phyloP scores from a whole-genome alignment of 2,329 filamentous ascomycete genomes.

The Fusarium sp. region DNA sequence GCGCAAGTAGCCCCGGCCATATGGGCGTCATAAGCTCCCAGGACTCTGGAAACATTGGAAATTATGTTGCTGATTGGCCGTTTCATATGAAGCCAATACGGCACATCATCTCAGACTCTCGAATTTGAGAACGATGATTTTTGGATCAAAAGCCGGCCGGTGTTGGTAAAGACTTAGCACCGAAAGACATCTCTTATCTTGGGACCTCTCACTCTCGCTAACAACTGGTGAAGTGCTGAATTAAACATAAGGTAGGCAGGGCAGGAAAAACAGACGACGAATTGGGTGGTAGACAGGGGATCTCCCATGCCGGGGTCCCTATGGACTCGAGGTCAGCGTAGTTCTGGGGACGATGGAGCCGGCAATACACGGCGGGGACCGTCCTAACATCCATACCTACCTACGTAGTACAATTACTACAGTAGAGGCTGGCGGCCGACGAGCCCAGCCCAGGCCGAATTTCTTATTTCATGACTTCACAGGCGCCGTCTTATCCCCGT shows the following conservation, averaged over 20 bases:
- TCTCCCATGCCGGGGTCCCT: conserved; percentile 36
- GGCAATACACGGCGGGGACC: conserved; percentile 26
- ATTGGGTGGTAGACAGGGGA: conserved; percentile 46
- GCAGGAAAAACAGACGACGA: conserved; percentile 4
- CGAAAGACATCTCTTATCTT: neutral
- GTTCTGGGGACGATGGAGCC: conserved; percentile 37
- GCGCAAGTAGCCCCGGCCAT: conserved; percentile 22
- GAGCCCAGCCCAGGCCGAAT: conserved; percentile 2
- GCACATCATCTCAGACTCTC: conserved; percentile 35
- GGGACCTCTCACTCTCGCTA: neutral
- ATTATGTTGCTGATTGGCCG: conserved; percentile 42
- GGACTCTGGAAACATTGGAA: conserved; percentile 36
- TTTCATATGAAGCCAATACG: conserved; percentile 23
- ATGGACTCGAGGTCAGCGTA: conserved; percentile 33
- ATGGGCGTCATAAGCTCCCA: conserved; percentile 29
- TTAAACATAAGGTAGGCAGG: conserved; percentile 14
- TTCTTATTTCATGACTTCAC: conserved; percentile 31
- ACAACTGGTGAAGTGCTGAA: conserved; percentile 17
- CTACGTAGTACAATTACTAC: too few relatives aligned
- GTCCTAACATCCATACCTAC: too few relatives aligned
- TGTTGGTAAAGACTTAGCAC: neutral
- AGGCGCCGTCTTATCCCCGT: conserved; percentile 34
- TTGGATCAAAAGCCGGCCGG: neutral
- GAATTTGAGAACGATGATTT: conserved; percentile 22
- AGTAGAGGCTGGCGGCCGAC: conserved; percentile 28